phyloP scores from a whole-genome alignment of 495 filamentous ascomycete species.

The Pyrenula aspistea region DNA sequence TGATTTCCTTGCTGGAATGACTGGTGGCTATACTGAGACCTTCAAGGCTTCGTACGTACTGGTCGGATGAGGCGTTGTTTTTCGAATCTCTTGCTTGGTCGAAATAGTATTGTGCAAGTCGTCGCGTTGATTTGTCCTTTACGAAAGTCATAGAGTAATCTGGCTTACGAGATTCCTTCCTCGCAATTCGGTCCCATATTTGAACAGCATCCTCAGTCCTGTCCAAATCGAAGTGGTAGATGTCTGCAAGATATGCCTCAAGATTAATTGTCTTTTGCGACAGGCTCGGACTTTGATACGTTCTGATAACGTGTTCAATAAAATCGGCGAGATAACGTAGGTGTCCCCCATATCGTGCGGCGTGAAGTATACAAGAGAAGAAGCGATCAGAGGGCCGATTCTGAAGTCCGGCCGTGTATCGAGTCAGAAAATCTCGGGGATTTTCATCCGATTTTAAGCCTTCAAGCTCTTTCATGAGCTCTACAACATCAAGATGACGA shows the following conservation, averaged over 20 bases:
- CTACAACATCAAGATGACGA: not conserved
- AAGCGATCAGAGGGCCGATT: not conserved
- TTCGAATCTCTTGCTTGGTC: not conserved
- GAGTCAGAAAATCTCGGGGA: not conserved
- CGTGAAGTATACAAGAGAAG: not conserved
- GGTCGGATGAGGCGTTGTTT: not conserved
- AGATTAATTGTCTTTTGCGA: not conserved
- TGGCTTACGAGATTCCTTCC: not conserved
- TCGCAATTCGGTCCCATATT: not conserved
- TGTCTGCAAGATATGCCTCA: not conserved
- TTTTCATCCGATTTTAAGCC: too few relatives aligned
- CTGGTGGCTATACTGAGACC: not conserved
- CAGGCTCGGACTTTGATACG: not conserved
- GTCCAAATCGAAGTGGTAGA: not conserved
- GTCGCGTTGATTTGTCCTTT: not conserved
- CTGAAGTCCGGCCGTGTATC: not conserved
- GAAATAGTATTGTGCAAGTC: not conserved
- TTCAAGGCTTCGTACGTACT: not conserved
- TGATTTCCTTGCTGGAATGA: not conserved
- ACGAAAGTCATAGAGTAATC: not conserved
- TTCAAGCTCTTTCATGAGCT: not conserved
- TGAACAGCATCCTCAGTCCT: not conserved
- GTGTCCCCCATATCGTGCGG: not conserved
- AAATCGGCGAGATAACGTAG: not conserved
- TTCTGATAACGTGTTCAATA: not conserved